phyloP scores from a whole-genome alignment of 1,139 yeast genomes.

The Yamadazyma jaroonii region DNA sequence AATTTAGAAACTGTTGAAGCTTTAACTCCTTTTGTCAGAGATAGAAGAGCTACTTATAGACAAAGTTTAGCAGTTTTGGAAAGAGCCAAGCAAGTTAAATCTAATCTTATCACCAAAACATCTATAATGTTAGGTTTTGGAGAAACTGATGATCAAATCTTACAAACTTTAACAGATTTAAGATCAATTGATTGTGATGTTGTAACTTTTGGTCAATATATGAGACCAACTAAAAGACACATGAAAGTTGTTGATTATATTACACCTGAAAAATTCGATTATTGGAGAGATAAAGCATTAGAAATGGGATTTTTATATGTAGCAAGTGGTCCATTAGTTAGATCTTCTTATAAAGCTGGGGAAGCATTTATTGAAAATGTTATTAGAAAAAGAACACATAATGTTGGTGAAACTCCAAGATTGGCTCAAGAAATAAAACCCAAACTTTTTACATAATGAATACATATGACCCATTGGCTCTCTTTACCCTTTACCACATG shows the following conservation, averaged over 20 bases:
- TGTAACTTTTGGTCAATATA: constrained; percentile 97
- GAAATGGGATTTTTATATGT: constrained; percentile 93
- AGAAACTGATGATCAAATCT: constrained; percentile 86
- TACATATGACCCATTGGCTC: neutral
- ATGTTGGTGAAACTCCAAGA: constrained; percentile 46
- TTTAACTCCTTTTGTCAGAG: constrained; percentile 92
- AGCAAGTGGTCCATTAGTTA: constrained; percentile 95
- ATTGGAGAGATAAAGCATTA: constrained; percentile 87
- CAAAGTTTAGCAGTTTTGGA: constrained; percentile 78
- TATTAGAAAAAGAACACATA: constrained; percentile 66
- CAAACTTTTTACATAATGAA: constrained; percentile 16
- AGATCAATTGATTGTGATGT: constrained; percentile 83
- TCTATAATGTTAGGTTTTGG: constrained; percentile 97
- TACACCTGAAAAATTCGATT: constrained; percentile 90
- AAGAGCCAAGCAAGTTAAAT: constrained; percentile 76
- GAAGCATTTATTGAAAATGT: constrained; percentile 97
- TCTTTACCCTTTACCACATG: too few relatives aligned
- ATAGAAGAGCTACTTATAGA: constrained; percentile 92
- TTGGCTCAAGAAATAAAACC: constrained; percentile 19
- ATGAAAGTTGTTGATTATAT: constrained; percentile 97
- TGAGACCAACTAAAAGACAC: constrained; percentile 98
- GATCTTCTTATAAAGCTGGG: constrained; percentile 97
- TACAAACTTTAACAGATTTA: constrained; percentile 71
- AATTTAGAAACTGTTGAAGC: constrained; percentile 95
- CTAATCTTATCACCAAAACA: constrained; percentile 83